Conservation (phyloP, 1,284 basidiomycete species). For the Trichosporon ovoides region DNA sequence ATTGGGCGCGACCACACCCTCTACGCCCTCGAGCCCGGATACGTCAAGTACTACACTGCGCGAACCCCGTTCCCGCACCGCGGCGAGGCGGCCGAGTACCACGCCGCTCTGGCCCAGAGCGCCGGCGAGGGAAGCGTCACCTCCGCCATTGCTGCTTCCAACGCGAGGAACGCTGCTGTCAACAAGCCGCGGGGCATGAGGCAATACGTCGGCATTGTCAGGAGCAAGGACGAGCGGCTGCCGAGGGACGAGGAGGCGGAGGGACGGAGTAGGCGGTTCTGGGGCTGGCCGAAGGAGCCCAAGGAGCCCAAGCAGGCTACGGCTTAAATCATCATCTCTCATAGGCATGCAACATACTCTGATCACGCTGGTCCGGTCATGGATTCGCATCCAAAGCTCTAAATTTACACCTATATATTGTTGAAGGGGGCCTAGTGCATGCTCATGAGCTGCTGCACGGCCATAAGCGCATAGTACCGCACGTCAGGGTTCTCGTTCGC, state of each 20-base stretch:
- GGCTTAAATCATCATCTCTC: not conserved
- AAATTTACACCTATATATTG: constrained; percentile 7
- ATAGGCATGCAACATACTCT: constrained; percentile 3
- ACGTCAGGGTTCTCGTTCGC: constrained; percentile 80
- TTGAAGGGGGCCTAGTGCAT: constrained; percentile 27
- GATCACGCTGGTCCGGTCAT: not conserved
- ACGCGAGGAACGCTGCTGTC: constrained; percentile 21
- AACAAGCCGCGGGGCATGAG: constrained; percentile 50
- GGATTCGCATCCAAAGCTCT: not conserved
- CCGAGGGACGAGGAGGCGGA: constrained; percentile 66
- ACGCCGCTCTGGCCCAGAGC: constrained; percentile 38
- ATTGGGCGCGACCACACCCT: constrained; percentile 89
- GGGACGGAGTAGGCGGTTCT: constrained; percentile 54
- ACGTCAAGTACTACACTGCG: constrained; percentile 75
- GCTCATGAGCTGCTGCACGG: constrained; percentile 46
- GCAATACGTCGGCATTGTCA: constrained; percentile 75
- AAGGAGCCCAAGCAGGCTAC: not conserved
- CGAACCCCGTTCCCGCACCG: constrained; percentile 43
- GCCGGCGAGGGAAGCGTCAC: constrained; percentile 3
- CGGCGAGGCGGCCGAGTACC: constrained; percentile 6
- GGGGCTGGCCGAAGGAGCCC: constrained; percentile 40
- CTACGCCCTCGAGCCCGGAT: constrained; percentile 79
- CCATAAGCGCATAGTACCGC: constrained; percentile 78
- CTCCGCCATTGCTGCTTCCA: constrained; percentile 4
- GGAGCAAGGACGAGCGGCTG: constrained; percentile 69